These are phyloP conservation scores for Sporothrix luriei DNA, from an alignment of 2,329 filamentous ascomycete species.

Conservation along the genomic window DNA sequence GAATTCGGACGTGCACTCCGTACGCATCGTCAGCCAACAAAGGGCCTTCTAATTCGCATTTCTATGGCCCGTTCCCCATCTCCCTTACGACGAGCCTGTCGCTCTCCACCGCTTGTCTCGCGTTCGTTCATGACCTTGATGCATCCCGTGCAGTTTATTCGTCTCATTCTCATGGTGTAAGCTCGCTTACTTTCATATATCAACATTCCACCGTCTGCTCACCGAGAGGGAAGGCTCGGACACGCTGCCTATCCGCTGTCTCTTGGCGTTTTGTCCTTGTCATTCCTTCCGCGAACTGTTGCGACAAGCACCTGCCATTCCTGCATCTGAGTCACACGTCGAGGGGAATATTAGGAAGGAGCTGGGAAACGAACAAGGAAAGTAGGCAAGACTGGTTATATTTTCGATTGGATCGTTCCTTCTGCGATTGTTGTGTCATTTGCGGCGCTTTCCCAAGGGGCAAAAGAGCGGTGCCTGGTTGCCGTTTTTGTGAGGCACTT, in stretches of 20 bases:
- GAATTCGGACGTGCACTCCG: background rate
- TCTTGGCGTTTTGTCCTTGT: background rate
- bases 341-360: background rate
- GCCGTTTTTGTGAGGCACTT: constrained; percentile 7
- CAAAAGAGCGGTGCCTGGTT: constrained; percentile 8
- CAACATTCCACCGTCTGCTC: background rate
- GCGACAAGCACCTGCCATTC: background rate
- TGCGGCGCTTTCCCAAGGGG: constrained; percentile 19
- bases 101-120: background rate
- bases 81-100: background rate
- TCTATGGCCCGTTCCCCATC: background rate
- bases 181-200: constrained; percentile 28
- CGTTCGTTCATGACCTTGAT: background rate
- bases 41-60: constrained; percentile 3
- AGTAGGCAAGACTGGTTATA: constrained; percentile 10
- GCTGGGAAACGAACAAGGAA: background rate
- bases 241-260: background rate
- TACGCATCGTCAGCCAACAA: background rate
- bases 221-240: background rate
- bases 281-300: constrained; percentile 25
- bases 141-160: background rate
- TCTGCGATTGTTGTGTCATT: background rate
- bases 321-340: constrained; percentile 25
- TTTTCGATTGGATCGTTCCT: constrained; percentile 2
- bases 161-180: background rate